A percentile compares a stretch with the other conserved stretches of the same genome.
Evolutionary conservation across 1,139 yeast species (phyloP).

Genomic region (Nadsonia starkeyi-henricii): DNA sequence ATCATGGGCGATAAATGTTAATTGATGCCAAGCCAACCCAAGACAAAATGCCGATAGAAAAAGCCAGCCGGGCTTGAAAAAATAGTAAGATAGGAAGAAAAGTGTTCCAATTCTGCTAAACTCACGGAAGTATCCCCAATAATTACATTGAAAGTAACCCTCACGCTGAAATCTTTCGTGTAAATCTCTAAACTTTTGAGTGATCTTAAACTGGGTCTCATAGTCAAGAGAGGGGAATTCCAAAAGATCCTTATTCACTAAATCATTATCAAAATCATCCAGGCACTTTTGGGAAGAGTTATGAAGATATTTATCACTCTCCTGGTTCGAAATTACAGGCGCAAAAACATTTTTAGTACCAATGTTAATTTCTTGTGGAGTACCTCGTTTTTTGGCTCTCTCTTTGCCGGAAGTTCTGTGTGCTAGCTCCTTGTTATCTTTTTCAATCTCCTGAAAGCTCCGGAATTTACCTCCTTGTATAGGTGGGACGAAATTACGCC

Average conservation of each 20-base stretch:
- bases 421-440: constrained; percentile 14
- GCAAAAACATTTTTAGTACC: constrained; percentile 1
- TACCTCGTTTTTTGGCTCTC: constrained; percentile 2
- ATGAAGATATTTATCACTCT: constrained; percentile 3
- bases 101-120: constrained; percentile 43
- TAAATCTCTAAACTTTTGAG: constrained; percentile 44
- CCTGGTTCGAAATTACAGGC: constrained; percentile 4
- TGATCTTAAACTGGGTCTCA: constrained; percentile 44
- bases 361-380: background rate
- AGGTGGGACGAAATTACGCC: constrained; percentile 33
- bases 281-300: constrained; percentile 37
- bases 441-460: constrained; percentile 13
- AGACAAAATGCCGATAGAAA: constrained; percentile 46
- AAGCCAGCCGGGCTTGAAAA: constrained; percentile 31
- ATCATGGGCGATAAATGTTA: constrained; percentile 79
- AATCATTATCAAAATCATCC: constrained; percentile 42
- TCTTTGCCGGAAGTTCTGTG: constrained; percentile 3
- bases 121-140: constrained; percentile 58
- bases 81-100: constrained; percentile 36
- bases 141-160: constrained; percentile 60
- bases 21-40: constrained; percentile 83
- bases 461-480: constrained; percentile 65
- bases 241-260: constrained; percentile 40
- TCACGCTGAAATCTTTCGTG: constrained; percentile 41
- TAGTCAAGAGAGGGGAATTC: constrained; percentile 52